Conservation (phyloP, 345 rosid genomes). For the Linum lewisii region DNA sequence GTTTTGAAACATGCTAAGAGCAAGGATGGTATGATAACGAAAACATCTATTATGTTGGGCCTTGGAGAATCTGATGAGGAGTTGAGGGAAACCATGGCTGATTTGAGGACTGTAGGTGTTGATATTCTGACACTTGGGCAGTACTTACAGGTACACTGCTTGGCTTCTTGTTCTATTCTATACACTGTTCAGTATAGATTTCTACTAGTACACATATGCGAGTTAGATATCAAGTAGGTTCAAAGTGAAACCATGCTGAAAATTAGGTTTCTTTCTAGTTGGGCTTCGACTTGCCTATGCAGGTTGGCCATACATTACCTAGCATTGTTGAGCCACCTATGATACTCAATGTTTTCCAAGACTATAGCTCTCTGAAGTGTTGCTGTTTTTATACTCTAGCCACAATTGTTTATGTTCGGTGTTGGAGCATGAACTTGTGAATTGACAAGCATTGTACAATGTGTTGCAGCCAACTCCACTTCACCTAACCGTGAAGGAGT, state of each 20-base stretch:
- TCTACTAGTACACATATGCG: not conserved
- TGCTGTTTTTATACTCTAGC: not conserved
- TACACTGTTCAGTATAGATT: not conserved
- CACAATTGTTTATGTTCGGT: not conserved
- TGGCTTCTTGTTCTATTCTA: not conserved
- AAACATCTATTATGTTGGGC: conserved; percentile 95
- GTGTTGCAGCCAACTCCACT: conserved; percentile 84
- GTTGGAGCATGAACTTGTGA: not conserved
- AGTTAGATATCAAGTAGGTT: not conserved
- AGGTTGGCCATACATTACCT: too few relatives aligned
- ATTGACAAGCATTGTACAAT: not conserved
- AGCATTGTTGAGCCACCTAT: too few relatives aligned
- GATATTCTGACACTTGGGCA: conserved; percentile 95
- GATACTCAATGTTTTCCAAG: conserved; percentile 3
- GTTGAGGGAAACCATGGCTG: conserved; percentile 75
- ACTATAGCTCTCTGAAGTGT: not conserved
- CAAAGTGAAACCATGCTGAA: not conserved
- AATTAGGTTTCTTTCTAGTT: not conserved
- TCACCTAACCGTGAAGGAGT: conserved; percentile 93
- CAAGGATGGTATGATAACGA: conserved; percentile 82
- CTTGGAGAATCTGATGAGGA: conserved; percentile 93
- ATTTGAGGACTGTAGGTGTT: conserved; percentile 81
- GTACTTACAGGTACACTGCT: conserved; percentile 71
- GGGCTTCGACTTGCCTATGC: not conserved
- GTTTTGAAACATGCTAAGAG: conserved; percentile 86